These are phyloP conservation scores for Penicillium crystallinum DNA, from an alignment of 495 filamentous ascomycete species.

Conservation along the genomic window DNA sequence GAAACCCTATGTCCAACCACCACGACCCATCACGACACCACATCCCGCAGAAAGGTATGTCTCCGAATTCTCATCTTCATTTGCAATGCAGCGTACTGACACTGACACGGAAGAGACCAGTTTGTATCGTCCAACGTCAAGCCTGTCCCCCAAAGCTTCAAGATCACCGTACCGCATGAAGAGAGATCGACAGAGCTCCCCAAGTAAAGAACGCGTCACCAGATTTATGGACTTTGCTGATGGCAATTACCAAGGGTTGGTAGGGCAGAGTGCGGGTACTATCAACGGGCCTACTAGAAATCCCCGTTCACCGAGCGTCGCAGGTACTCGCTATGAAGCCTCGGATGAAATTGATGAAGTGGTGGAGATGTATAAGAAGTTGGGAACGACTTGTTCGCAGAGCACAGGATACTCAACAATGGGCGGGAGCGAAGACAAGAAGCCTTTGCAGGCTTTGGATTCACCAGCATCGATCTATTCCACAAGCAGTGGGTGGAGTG, in stretches of 20 bases:
- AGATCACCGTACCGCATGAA: neutral
- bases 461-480: conserved; percentile 1
- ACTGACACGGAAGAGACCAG: neutral
- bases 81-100: neutral
- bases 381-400: neutral
- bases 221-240: neutral
- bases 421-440: neutral
- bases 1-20: neutral
- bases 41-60: neutral
- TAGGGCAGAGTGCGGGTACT: neutral
- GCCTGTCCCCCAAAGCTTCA: neutral
- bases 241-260: neutral
- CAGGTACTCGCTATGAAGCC: neutral
- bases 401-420: neutral
- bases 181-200: neutral
- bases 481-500: conserved; percentile 9
- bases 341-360: conserved; percentile 3
- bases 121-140: neutral
- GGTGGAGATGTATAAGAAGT: conserved; percentile 5
- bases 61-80: neutral
- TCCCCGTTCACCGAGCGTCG: neutral
- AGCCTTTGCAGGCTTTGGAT: neutral
- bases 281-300: neutral
- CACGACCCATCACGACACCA: neutral
- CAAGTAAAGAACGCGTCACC: neutral